Evolutionary conservation across 352 stramenopile genomes (phyloP), one percentile per base, ranked within the genome.

Genomic region (Paralagenidium karlingii): DNA sequence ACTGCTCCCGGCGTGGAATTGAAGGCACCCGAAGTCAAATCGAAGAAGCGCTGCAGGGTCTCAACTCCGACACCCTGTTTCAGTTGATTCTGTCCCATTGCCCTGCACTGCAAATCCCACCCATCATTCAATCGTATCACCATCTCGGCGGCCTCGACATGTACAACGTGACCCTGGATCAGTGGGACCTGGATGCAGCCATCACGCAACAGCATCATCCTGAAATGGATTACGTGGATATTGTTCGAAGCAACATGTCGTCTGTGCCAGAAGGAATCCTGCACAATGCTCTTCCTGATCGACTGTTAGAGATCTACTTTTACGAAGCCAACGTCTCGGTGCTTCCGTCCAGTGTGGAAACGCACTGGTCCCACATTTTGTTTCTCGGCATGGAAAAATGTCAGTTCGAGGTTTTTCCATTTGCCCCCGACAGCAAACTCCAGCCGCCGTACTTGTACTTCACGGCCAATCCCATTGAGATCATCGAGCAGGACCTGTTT

Each of bases 11-110:
- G 42, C 9, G 43, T 44, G 12, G 22, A 13, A 19, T 40, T 5
- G 34, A 34, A 11, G 12, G 29, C 10, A 16, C 28, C 6, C n/a
- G 10, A 2, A 18, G 20, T 5, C 20, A 49, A 26, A 32, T 58
- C 24, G 3, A 47, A 18, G 12, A 39, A 38, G 25, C 7, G 16
- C 42, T 68, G 1, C 31, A 20, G 3, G 48, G 67, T 20, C 50
- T 73, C 16, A 37, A 65, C 16, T 36, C 36, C 3, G 15, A 25
- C 5, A 63, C 47, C 24, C 46, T 71, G 22, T 43, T 34, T 1
- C 57, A 46, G 7, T 39, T 79, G 29, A 49, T 82, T 5, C 63
- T 82, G 28, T 56, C 47, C 15, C 68, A 79, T 45, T 82, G 68
- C 30, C 43, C 56, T 0, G 40, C 22, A 0, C 54, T 82, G 9